A percentile compares a stretch with the other conserved stretches of the same genome.
Conservation (phyloP, 371 early-diverging fungal genomes). For the Haplosporangium sp. region DNA sequence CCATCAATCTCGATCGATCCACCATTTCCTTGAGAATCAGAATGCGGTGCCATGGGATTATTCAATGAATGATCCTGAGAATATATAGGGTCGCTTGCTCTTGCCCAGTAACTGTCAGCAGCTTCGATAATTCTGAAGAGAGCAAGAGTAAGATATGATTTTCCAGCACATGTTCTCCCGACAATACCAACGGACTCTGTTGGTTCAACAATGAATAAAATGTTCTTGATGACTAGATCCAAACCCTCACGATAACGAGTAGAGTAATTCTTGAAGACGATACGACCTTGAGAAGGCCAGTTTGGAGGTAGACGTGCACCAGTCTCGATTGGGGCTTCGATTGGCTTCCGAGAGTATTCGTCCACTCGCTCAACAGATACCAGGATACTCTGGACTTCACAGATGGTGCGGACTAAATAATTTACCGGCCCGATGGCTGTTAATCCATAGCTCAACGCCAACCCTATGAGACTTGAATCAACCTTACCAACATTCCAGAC, state of each 20-base stretch:
- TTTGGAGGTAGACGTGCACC: too few species aligned
- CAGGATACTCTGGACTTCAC: conserved; percentile 68
- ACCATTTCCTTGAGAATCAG: neutral
- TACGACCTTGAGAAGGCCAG: too few species aligned
- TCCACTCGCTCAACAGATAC: conserved; percentile 74
- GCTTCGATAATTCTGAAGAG: conserved; percentile 63
- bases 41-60: neutral
- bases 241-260: conserved; percentile 68
- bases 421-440: too few species aligned
- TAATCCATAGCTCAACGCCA: too few species aligned
- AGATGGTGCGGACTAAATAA: conserved; percentile 20
- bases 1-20: conserved; percentile 81
- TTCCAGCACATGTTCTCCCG: conserved; percentile 74
- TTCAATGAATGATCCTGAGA: neutral
- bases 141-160: conserved; percentile 62
- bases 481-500: too few species aligned
- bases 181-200: conserved; percentile 65
- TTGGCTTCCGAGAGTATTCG: conserved; percentile 58
- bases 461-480: too few species aligned
- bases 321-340: too few species aligned
- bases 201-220: conserved; percentile 60
- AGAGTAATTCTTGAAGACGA: too few species aligned
- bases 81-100: conserved; percentile 13
- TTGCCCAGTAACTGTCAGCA: conserved; percentile 44
- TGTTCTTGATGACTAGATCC: conserved; percentile 65